Evolutionary conservation across 768 basidiomycete species (phyloP), one percentile per base, ranked within the genome.

Genomic region (Serendipita indica): DNA sequence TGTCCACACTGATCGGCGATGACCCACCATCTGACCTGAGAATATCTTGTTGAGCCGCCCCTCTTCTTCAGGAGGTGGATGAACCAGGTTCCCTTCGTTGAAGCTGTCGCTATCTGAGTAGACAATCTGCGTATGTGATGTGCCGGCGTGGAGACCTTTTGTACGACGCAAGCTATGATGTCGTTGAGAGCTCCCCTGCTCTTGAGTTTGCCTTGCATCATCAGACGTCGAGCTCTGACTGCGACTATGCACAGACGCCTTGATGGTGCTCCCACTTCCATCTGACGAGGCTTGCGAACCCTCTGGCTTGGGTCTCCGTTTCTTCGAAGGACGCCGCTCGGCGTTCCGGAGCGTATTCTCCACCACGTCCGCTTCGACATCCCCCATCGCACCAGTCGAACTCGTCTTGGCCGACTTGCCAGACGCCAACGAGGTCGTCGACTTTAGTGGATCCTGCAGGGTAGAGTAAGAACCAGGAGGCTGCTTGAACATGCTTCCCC

Each of bases 71-170:
- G 35, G 35, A 10, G n/a, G 25, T 12, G 25, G 10, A 54, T 27
- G 20, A 30, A 6, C 41, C 5, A 54, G 10, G 32, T 20, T 12
- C 22, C 32, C 32, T 54, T 54, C 49, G 2, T 27, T 18, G 4
- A 10, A n/a, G 32, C 49, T 54, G 16, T 54, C 49, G 32, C 49
- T 54, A 54, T 54, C 49, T 54, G 49, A 54, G 49, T 28, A 33
- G 10, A 27, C n/a, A 30, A 54, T 27, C 32, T 28, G 49, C 7
- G 49, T 54, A 30, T 54, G 49, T 25, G 49, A 27, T n/a, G 25
- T 25, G 7, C 49, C 49, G 10, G 49, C 22, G 16, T 18, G 49
- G 16, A 54, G 25, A 10, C n/a, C 30, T 28, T 33, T 54, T 30
- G 30, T 28, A 18, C 49, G 49, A 16, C 32, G 49, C 18, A 43